A percentile compares a stretch with the other conserved stretches of the same genome.
Conservation (phyloP, 2,329 filamentous ascomycete genomes). For the Aspergillus vadensis region DNA sequence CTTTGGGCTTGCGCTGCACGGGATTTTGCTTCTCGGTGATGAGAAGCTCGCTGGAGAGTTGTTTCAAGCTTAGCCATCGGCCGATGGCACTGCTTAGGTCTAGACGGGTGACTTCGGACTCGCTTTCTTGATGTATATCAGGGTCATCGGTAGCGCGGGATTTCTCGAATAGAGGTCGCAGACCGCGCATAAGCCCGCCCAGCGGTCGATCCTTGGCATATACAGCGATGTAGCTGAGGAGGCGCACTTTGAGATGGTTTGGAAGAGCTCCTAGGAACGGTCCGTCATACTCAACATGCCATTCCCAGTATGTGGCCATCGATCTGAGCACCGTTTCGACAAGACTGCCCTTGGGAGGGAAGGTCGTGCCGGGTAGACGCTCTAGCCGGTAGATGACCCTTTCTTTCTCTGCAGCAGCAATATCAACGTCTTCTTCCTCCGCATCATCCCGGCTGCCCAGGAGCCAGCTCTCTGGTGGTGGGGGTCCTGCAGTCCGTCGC, state of each 20-base stretch:
- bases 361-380: constrained; percentile 42
- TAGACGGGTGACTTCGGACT: constrained; percentile 51
- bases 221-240: constrained; percentile 59
- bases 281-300: constrained; percentile 60
- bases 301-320: constrained; percentile 59
- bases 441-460: constrained; percentile 19
- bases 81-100: constrained; percentile 57
- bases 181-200: constrained; percentile 42
- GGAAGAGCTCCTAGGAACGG: constrained; percentile 57
- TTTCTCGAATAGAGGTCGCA: constrained; percentile 53
- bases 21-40: constrained; percentile 20
- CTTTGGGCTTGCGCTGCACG: constrained; percentile 8
- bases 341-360: constrained; percentile 48
- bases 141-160: constrained; percentile 19
- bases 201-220: constrained; percentile 50
- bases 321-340: constrained; percentile 55
- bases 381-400: constrained; percentile 37
- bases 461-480: constrained; percentile 51
- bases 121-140: constrained; percentile 21
- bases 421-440: constrained; percentile 11
- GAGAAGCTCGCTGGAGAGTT: constrained; percentile 50
- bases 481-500: constrained; percentile 47
- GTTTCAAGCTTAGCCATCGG: constrained; percentile 50
- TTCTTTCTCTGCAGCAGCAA: constrained; percentile 21
- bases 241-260: constrained; percentile 51